Evolutionary conservation across 2,329 filamentous ascomycete species (phyloP), one percentile per base, ranked within the genome.

Genomic region (Pseudopithomyces chartarum): DNA sequence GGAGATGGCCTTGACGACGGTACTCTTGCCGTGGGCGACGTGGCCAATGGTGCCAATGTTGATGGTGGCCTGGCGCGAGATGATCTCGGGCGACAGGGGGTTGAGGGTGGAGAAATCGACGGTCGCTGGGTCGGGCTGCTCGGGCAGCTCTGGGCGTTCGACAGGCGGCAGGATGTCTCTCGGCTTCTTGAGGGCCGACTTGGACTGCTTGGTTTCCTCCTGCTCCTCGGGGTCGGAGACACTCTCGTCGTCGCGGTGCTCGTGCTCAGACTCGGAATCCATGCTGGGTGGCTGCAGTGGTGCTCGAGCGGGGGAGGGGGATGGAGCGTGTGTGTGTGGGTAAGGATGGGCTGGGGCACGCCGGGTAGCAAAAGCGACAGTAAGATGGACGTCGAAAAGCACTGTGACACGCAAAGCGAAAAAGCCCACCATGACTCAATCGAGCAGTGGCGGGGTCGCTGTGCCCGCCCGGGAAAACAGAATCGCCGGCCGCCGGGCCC

Each of bases 41-140:
- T 98, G 95, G 55, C 94, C 94, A 78, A 99, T 98, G 60, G 95
- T 97, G 64, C 94, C 95, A 70, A 98, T 97, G 81, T 98, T 98
- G 84, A 98, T 97, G 55, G 95, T 99, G 54, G 95, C 95, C 85
- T 99, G 95, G 72, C 95, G 87, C 60, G 92, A 92, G 74, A 99
- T 99, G 75, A 99, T 98, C 78, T 98, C 94, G 65, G 93, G 92
- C 15, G 94, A 96, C 69, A 97, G 83, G 56, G 95, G 94, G 65
- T 85, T 91, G 69, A 99, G 83, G 52, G 80, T 86, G 65, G 86
- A 85, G 71, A 97, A 85, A 73, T 98, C 91, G 73, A 99, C 85
- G 68, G 92, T 89, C 76, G 90, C 87, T 70, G 95, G 92, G 67
- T 99, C 91, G 65, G 95, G 96, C 82, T 99, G 95, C 68, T 92